phyloP scores from a whole-genome alignment of 768 basidiomycete genomes.

The Calocera cornea region DNA sequence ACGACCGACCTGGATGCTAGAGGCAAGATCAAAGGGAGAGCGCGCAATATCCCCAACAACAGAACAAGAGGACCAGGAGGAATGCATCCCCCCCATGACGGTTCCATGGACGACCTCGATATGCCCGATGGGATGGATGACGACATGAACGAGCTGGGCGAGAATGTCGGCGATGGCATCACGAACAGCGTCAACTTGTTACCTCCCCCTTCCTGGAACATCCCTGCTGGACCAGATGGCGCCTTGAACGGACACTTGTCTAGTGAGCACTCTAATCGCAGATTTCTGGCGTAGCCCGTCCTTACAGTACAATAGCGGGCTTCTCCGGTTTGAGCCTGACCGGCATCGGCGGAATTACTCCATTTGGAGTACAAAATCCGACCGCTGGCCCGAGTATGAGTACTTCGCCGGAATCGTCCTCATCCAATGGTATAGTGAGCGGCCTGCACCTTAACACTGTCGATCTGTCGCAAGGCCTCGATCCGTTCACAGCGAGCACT shows the following conservation, averaged over 20 bases:
- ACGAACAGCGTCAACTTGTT: not conserved
- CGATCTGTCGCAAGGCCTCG: not conserved
- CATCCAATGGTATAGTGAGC: not conserved
- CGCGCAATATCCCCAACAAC: not conserved
- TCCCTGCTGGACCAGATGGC: not conserved
- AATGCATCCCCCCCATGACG: not conserved
- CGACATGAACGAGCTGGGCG: not conserved
- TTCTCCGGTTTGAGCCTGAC: not conserved
- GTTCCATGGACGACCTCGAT: not conserved
- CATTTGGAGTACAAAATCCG: not conserved
- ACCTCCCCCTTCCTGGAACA: not conserved
- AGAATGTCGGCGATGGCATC: not conserved
- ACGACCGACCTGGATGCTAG: not conserved
- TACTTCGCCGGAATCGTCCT: not conserved
- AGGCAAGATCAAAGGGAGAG: not conserved
- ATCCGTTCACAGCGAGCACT: not conserved
- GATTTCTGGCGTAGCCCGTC: not conserved
- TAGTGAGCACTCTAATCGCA: not conserved
- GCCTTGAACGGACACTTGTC: not conserved
- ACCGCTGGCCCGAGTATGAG: not conserved
- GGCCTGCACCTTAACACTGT: not conserved
- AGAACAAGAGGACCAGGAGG: not conserved
- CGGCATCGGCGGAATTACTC: not conserved
- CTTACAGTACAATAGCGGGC: not conserved
- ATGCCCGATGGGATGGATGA: not conserved